phyloP scores from a whole-genome alignment of 23 red algal genomes.

The Rhodosorus marinus region DNA sequence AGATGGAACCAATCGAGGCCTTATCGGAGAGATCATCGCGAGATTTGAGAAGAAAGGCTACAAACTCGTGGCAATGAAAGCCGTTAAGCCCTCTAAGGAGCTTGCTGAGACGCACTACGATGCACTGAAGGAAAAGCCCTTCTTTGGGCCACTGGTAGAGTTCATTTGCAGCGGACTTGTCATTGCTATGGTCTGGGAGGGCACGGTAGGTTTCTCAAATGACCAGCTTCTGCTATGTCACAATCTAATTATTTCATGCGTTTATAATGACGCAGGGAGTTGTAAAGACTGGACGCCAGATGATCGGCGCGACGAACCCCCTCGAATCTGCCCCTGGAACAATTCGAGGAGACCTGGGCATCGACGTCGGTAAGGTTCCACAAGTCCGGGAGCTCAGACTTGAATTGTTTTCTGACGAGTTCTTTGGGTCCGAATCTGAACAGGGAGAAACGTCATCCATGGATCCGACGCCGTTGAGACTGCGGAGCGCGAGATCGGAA shows the following conservation, averaged over 20 bases:
- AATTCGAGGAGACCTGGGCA: slow-evolving; percentile 75
- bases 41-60: slow-evolving; percentile 75
- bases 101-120: slow-evolving; percentile 75
- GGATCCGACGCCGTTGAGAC: slow-evolving; percentile 84
- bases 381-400: not conserved
- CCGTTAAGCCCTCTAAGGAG: slow-evolving; percentile 27
- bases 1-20: slow-evolving; percentile 80
- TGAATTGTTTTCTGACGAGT: not conserved
- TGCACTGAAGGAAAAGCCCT: slow-evolving; percentile 65
- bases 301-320: slow-evolving; percentile 93
- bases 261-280: too few relatives aligned
- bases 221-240: not conserved
- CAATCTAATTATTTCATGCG: too few relatives aligned
- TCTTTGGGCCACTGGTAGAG: slow-evolving; percentile 57
- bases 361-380: slow-evolving; percentile 65
- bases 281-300: slow-evolving; percentile 41
- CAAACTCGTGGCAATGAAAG: slow-evolving; percentile 67
- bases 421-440: not conserved
- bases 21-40: slow-evolving; percentile 79
- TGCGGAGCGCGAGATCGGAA: slow-evolving; percentile 66
- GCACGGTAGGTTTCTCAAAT: too few relatives aligned
- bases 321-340: slow-evolving; percentile 51
- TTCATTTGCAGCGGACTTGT: slow-evolving; percentile 85
- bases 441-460: slow-evolving; percentile 18
- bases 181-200: slow-evolving; percentile 93